Evolutionary conservation across 352 stramenopile genomes (phyloP).

Genomic region (Thalassiosira delicatula): DNA sequence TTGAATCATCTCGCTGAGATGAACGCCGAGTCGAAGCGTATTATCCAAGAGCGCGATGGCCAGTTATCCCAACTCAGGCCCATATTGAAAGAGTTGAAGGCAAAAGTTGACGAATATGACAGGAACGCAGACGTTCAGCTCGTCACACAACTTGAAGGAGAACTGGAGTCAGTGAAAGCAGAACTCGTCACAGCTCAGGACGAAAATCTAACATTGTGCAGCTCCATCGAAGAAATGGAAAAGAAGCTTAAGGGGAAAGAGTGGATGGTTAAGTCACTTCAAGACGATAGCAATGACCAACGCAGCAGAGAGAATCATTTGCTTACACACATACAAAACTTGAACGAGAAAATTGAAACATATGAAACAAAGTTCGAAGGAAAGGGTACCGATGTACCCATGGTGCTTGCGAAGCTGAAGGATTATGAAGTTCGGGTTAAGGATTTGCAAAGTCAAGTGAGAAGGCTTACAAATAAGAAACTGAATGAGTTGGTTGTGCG

Average conservation of each 20-base stretch:
- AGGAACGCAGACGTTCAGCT: neutral
- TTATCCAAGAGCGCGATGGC: constrained; percentile 46
- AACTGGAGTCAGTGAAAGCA: constrained; percentile 27
- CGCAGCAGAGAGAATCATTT: constrained; percentile 45
- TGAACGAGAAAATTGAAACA: constrained; percentile 48
- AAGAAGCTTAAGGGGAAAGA: constrained; percentile 60
- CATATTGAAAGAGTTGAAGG: constrained; percentile 25
- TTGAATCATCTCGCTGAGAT: constrained; percentile 35
- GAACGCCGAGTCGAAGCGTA: constrained; percentile 20
- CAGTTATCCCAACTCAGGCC: constrained; percentile 37
- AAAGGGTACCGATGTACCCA: constrained; percentile 58
- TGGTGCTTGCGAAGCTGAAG: constrained; percentile 55
- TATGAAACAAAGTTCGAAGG: constrained; percentile 53
- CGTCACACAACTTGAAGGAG: constrained; percentile 17
- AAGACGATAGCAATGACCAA: constrained; percentile 53
- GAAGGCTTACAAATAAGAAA: constrained; percentile 46
- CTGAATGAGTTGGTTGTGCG: constrained; percentile 45
- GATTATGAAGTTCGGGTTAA: constrained; percentile 40
- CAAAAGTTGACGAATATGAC: constrained; percentile 33
- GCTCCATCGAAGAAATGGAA: constrained; percentile 41
- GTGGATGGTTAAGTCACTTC: constrained; percentile 60
- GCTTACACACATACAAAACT: constrained; percentile 18
- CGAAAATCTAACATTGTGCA: constrained; percentile 9
- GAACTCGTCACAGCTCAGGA: constrained; percentile 20
- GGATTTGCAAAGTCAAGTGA: constrained; percentile 42